Percentiles rank a stretch among this genome's conserved stretches.
Conservation (phyloP, 2,329 filamentous ascomycete genomes). For the Neopestalotiopsis sp. region DNA sequence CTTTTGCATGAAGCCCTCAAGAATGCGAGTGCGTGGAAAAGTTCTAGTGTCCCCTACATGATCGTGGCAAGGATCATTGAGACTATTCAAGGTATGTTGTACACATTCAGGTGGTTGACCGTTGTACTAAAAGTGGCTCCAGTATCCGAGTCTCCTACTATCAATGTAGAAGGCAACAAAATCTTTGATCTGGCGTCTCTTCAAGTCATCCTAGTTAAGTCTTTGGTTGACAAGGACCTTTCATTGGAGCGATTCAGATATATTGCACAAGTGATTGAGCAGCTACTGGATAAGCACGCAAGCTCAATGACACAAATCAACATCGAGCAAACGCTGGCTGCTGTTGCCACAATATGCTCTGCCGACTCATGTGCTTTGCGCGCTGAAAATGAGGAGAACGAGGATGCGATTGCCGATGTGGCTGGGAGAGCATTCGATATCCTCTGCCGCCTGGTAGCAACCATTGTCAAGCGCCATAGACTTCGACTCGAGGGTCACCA, state of each 20-base stretch:
- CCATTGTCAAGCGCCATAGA: constrained; percentile 63
- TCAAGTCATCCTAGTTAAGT: constrained; percentile 27
- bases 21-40: constrained; percentile 24
- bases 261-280: constrained; percentile 31
- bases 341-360: constrained; percentile 43
- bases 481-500: constrained; percentile 66
- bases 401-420: neutral
- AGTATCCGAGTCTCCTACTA: constrained; percentile 11
- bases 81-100: constrained; percentile 17
- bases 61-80: constrained; percentile 18
- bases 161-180: constrained; percentile 17
- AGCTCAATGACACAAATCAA: constrained; percentile 63
- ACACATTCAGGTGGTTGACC: too few relatives aligned
- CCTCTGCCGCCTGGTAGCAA: constrained; percentile 59
- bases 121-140: neutral
- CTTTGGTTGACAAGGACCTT: constrained; percentile 25
- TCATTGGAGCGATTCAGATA: constrained; percentile 34
- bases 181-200: constrained; percentile 30
- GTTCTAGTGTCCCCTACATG: constrained; percentile 26
- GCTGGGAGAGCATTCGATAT: constrained; percentile 46
- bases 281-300: constrained; percentile 55
- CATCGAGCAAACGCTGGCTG: constrained; percentile 56
- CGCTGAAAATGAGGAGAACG: constrained; percentile 24
- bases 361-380: constrained; percentile 27
- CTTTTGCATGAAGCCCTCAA: constrained; percentile 28